Conservation (phyloP, 805 yeast genomes). For the Candida suzukii region DNA sequence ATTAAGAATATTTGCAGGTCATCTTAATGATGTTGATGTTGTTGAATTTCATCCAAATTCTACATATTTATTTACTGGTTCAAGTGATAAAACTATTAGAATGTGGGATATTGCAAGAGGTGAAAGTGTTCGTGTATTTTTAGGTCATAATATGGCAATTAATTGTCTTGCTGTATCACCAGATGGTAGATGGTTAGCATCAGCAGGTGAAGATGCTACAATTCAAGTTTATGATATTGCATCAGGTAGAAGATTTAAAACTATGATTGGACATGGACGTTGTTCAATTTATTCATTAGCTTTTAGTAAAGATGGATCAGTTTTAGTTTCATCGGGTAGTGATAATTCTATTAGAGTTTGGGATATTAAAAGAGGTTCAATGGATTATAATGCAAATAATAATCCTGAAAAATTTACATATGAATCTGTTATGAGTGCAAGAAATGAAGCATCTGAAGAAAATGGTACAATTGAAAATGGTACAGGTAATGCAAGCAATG, state of each 20-base stretch:
- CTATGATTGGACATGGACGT: slow-evolving; percentile 93
- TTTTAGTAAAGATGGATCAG: slow-evolving; percentile 82
- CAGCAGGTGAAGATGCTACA: slow-evolving; percentile 88
- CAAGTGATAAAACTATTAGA: slow-evolving; percentile 89
- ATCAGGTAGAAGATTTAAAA: slow-evolving; percentile 77
- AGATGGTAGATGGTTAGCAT: slow-evolving; percentile 94
- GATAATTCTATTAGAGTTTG: slow-evolving; percentile 92
- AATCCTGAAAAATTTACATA: slow-evolving; percentile 47
- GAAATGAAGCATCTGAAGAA: slow-evolving; percentile 19
- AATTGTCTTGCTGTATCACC: slow-evolving; percentile 86
- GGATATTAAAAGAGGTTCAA: slow-evolving; percentile 86
- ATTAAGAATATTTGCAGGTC: slow-evolving; percentile 93
- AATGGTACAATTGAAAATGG: slow-evolving; percentile 7
- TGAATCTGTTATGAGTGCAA: slow-evolving; percentile 25
- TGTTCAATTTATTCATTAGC: slow-evolving; percentile 78
- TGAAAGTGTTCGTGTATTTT: slow-evolving; percentile 80
- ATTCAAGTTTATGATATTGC: slow-evolving; percentile 94
- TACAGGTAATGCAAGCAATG: background rate
- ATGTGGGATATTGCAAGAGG: slow-evolving; percentile 98
- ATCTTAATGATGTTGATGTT: slow-evolving; percentile 90
- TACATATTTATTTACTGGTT: slow-evolving; percentile 89
- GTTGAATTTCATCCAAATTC: slow-evolving; percentile 96
- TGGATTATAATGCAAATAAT: slow-evolving; percentile 71
- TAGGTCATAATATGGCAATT: slow-evolving; percentile 89
- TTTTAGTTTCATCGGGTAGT: slow-evolving; percentile 85